These are phyloP conservation scores for Fragaria ananassa DNA, from an alignment of 306 rosid species.

Conservation along the genomic window DNA sequence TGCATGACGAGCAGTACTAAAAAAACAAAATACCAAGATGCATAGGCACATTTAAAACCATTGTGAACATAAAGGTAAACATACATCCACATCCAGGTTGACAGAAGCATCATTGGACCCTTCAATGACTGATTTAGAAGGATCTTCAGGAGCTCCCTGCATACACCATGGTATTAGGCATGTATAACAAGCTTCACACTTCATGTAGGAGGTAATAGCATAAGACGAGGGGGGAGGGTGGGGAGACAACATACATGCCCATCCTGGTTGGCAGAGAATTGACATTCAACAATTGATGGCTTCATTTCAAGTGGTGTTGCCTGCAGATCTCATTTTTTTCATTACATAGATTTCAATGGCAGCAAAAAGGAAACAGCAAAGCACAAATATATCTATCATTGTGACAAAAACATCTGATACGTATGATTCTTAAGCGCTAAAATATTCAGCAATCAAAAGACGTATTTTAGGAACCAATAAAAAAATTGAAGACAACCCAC, in stretches of 20 bases:
- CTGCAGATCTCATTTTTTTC: slow-evolving; percentile 46
- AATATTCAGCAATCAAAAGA: neutral
- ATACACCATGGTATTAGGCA: slow-evolving; percentile 21
- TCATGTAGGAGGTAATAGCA: slow-evolving; percentile 21
- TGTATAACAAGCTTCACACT: slow-evolving; percentile 22
- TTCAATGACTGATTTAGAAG: slow-evolving; percentile 45
- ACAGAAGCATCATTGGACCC: slow-evolving; percentile 47
- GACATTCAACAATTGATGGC: slow-evolving; percentile 56
- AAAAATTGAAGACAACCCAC: too few relatives aligned
- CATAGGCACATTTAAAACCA: neutral
- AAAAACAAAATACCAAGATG: neutral
- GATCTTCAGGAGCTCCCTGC: slow-evolving; percentile 62
- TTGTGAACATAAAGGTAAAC: slow-evolving; percentile 15
- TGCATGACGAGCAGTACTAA: neutral
- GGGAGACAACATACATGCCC: slow-evolving; percentile 45
- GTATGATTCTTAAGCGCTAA: neutral
- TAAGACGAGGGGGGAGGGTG: neutral
- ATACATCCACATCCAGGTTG: slow-evolving; percentile 58
- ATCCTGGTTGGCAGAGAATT: slow-evolving; percentile 49
- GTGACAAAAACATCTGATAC: neutral
- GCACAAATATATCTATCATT: neutral
- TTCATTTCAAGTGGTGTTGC: slow-evolving; percentile 68
- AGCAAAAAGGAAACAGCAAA: slow-evolving; percentile 8
- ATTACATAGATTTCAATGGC: slow-evolving; percentile 13
- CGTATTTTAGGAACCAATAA: neutral